Conservation (phyloP, 1,284 basidiomycete genomes). For the Boletus hoseneyae region DNA sequence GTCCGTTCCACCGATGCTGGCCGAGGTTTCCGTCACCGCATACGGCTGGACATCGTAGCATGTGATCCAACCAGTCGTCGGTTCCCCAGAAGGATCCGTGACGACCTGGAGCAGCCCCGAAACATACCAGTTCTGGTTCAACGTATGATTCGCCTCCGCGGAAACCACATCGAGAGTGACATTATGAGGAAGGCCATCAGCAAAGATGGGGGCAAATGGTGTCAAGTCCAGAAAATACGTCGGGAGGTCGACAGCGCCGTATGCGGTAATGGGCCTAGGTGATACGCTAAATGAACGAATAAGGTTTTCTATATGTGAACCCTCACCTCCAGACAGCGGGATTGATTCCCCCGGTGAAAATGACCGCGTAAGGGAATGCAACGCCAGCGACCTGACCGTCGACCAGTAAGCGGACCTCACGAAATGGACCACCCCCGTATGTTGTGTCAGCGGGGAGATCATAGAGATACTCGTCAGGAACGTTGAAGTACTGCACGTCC, state of each 20-base stretch:
- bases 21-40: conserved; percentile 48
- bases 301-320: not conserved
- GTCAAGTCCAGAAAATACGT: conserved; percentile 78
- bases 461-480: conserved; percentile 55
- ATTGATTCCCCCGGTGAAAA: conserved; percentile 79
- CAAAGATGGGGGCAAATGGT: conserved; percentile 70
- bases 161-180: conserved; percentile 72
- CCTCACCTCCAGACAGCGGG: conserved; percentile 68
- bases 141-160: conserved; percentile 60
- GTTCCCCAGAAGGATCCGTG: conserved; percentile 57
- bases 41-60: conserved; percentile 55
- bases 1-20: conserved; percentile 39
- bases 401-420: conserved; percentile 75
- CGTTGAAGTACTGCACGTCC: conserved; percentile 63
- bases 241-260: conserved; percentile 75
- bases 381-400: conserved; percentile 73
- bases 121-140: conserved; percentile 75
- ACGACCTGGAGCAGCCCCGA: conserved; percentile 70
- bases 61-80: conserved; percentile 66
- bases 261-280: conserved; percentile 69
- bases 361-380: conserved; percentile 73
- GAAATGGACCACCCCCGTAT: conserved; percentile 66
- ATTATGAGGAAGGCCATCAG: conserved; percentile 65
- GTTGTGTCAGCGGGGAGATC: conserved; percentile 53
- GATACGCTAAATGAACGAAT: not conserved